phyloP scores from a whole-genome alignment of 768 basidiomycete species.

The Phaeolepiota aurea region DNA sequence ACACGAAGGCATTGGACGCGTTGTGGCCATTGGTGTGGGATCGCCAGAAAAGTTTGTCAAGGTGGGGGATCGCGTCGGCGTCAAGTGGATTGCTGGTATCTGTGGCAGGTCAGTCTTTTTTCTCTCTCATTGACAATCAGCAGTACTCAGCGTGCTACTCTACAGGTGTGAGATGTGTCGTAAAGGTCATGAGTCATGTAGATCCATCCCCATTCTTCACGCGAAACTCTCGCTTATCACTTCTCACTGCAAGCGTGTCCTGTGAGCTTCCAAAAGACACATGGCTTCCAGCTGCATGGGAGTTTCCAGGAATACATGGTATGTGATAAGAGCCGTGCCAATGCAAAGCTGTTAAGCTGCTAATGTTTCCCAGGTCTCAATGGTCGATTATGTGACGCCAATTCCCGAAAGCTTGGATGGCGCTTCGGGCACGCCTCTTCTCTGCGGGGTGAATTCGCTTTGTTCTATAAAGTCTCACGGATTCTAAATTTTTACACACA shows the following conservation, averaged over 20 bases:
- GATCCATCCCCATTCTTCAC: neutral
- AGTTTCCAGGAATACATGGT: conserved; percentile 63
- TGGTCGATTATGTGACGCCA: conserved; percentile 59
- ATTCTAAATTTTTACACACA: neutral
- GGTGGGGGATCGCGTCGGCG: conserved; percentile 69
- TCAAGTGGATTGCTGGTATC: conserved; percentile 56
- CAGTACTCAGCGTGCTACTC: neutral
- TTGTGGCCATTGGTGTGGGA: conserved; percentile 70
- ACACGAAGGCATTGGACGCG: conserved; percentile 70
- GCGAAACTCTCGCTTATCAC: neutral
- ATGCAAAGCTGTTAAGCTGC: no score
- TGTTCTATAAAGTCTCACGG: neutral
- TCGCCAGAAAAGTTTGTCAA: conserved; percentile 41
- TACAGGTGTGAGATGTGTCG: conserved; percentile 65
- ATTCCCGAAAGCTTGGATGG: conserved; percentile 63
- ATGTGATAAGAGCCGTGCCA: no score
- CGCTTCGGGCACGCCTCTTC: conserved; percentile 57
- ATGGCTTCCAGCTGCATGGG: conserved; percentile 63
- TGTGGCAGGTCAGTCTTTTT: conserved; percentile 24
- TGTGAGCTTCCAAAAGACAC: conserved; percentile 26
- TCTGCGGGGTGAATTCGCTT: conserved; percentile 50
- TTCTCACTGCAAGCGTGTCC: conserved; percentile 30
- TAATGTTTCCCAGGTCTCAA: conserved; percentile 48
- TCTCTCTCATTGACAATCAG: neutral
- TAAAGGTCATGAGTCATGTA: conserved; percentile 47